These are phyloP conservation scores for Coemansia sp. DNA, from an alignment of 192 early-diverging fungal genomes.

Conservation along the genomic window DNA sequence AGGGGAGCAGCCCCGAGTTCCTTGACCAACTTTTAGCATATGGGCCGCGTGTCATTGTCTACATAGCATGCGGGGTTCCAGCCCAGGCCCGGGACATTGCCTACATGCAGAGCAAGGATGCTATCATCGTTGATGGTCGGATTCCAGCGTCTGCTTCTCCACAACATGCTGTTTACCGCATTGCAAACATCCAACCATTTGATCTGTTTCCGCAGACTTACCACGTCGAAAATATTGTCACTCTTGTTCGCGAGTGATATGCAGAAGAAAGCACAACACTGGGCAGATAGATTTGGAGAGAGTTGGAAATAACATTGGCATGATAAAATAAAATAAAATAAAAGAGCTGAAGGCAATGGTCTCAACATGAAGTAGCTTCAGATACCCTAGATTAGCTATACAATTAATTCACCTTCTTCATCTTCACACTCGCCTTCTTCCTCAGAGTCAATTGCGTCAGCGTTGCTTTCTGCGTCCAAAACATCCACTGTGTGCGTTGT, in stretches of 20 bases:
- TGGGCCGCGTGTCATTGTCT: constrained; percentile 68
- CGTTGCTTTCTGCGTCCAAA: constrained; percentile 2
- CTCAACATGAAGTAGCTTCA: too few relatives aligned
- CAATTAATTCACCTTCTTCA: constrained; percentile 46
- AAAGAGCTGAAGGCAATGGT: too few relatives aligned
- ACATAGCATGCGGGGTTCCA: constrained; percentile 70
- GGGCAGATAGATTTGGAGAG: background rate
- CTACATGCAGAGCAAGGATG: constrained; percentile 54
- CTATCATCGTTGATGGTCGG: constrained; percentile 29
- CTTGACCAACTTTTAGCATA: constrained; percentile 67
- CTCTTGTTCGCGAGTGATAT: constrained; percentile 54
- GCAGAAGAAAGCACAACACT: background rate
- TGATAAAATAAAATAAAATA: background rate
- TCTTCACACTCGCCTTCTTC: constrained; percentile 49
- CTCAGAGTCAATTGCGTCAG: constrained; percentile 8
- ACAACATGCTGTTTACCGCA: constrained; percentile 55
- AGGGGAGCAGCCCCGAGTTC: constrained; percentile 66
- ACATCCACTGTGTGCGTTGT: background rate
- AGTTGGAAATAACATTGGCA: too few relatives aligned
- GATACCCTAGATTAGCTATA: background rate
- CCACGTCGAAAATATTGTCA: constrained; percentile 68
- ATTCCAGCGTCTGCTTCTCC: background rate
- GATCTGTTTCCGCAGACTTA: constrained; percentile 76
- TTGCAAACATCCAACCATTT: constrained; percentile 64
- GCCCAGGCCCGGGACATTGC: constrained; percentile 63